Conservation (phyloP, 352 stramenopile species). For the Bremia lactucae region DNA sequence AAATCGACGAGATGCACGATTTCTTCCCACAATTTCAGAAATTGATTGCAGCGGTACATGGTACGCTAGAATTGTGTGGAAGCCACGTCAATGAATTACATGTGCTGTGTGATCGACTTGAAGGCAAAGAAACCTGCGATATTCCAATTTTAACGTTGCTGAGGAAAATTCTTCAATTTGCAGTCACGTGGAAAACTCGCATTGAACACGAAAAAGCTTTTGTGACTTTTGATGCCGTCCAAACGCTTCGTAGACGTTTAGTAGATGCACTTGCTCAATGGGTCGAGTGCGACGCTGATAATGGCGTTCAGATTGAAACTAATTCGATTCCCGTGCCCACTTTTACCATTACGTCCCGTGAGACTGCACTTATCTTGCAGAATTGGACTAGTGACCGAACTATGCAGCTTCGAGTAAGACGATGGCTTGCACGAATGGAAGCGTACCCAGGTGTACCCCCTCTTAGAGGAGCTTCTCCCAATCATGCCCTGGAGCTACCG, state of each 20-base stretch:
- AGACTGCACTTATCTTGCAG: conserved; percentile 42
- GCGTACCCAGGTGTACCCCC: conserved; percentile 11
- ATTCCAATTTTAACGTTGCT: conserved; percentile 10
- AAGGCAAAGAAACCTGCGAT: conserved; percentile 2
- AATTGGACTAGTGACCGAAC: conserved; percentile 41
- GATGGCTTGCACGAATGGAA: conserved; percentile 45
- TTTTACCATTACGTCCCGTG: conserved; percentile 45
- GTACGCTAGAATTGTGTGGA: conserved; percentile 26
- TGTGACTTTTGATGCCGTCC: conserved; percentile 16
- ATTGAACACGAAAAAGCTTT: conserved; percentile 4
- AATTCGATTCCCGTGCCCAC: conserved; percentile 24
- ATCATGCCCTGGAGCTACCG: conserved; percentile 13
- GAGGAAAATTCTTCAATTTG: conserved; percentile 17
- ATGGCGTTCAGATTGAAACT: conserved; percentile 6
- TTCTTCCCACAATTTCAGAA: conserved; percentile 39
- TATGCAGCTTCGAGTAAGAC: conserved; percentile 24
- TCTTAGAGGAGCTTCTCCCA: conserved; percentile 8
- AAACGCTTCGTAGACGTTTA: conserved; percentile 21
- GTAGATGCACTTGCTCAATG: conserved; percentile 32
- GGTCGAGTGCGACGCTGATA: conserved; percentile 23
- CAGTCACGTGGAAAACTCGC: conserved; percentile 6
- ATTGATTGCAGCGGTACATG: conserved; percentile 19
- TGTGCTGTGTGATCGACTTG: conserved; percentile 15
- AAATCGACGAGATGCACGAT: conserved; percentile 19
- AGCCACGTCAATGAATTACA: conserved; percentile 22